Evolutionary conservation across 1,284 basidiomycete genomes (phyloP), one percentile per base, ranked within the genome.

Genomic region (Exobasidium cylindrosporum): DNA sequence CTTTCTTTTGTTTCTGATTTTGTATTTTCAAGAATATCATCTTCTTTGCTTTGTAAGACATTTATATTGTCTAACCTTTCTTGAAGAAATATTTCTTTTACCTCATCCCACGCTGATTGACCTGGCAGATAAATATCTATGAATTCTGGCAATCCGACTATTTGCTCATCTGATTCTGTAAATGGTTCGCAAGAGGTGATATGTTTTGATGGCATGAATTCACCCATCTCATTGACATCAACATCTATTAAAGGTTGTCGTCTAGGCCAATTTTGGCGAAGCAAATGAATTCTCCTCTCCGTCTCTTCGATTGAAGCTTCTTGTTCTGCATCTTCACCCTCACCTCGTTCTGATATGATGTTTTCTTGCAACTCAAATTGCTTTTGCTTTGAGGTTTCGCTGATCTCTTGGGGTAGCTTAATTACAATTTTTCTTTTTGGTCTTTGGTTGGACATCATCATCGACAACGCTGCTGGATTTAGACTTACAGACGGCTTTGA

Each of bases 101-200:
- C 69, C 32, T 70, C 70, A 40, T 72, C 70, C 74, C 74, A 76
- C 4, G 72, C 74, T 35, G 58, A 62, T 62, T 67, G 62, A 3
- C 72, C 72, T n/a, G 74, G 74, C 0, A 76, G 65, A 49, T 74
- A 76, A 54, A 76, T 76, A 13, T 76, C 74, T 54, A 76, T 74
- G 7, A 68, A 70, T 53, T 74, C 68, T 17, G 70, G 74, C 21
- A 76, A 55, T 13, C 66, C 70, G 6, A 61, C 14, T 1, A 60
- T 62, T 52, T 58, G 47, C 13, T 68, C 66, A 65, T 65, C 63
- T 1, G 68, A 64, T 32, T 67, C 67, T 2, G 71, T 69, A 43
- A 64, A 63, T 5, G 65, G 58, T 23, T 54, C 59, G 63, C 63
- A 61, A 6, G 71, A 64, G 11, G 56, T 26, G 23, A 56, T 55